phyloP scores from a whole-genome alignment of 306 rosid species.

The Ormosia emarginata region DNA sequence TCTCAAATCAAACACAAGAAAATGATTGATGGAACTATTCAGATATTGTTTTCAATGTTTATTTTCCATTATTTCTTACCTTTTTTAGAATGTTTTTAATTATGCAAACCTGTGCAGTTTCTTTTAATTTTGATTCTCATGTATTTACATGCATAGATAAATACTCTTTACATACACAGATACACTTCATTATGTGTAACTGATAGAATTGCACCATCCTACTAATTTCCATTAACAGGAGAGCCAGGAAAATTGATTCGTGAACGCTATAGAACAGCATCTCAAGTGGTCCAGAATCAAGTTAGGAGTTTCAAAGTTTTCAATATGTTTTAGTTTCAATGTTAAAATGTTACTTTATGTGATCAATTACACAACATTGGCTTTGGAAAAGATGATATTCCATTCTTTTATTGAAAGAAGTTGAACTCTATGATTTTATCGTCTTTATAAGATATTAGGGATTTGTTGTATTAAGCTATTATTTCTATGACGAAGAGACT shows the following conservation, averaged over 20 bases:
- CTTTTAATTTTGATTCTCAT: background rate
- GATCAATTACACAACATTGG: background rate
- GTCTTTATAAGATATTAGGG: background rate
- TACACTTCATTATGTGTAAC: background rate
- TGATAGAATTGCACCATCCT: slow-evolving; percentile 13
- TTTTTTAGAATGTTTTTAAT: background rate
- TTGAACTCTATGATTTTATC: background rate
- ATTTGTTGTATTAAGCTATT: background rate
- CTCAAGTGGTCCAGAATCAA: slow-evolving; percentile 98
- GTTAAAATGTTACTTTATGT: slow-evolving; percentile 35
- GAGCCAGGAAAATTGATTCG: slow-evolving; percentile 97
- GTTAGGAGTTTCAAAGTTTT: slow-evolving; percentile 83
- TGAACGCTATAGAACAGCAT: slow-evolving; percentile 90
- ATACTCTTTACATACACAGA: background rate
- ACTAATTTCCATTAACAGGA: slow-evolving; percentile 46
- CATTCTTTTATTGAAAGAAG: background rate
- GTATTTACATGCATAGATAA: background rate
- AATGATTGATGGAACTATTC: slow-evolving; percentile 1
- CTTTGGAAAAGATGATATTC: slow-evolving; percentile 8
- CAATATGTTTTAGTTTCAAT: slow-evolving; percentile 61
- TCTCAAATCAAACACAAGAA: background rate
- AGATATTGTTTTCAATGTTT: background rate
- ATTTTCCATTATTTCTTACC: slow-evolving; percentile 1
- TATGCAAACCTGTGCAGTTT: background rate
- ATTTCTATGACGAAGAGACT: background rate